These are phyloP conservation scores for Verticillium zaregamsianum DNA, from an alignment of 2,329 filamentous ascomycete species.

Conservation along the genomic window DNA sequence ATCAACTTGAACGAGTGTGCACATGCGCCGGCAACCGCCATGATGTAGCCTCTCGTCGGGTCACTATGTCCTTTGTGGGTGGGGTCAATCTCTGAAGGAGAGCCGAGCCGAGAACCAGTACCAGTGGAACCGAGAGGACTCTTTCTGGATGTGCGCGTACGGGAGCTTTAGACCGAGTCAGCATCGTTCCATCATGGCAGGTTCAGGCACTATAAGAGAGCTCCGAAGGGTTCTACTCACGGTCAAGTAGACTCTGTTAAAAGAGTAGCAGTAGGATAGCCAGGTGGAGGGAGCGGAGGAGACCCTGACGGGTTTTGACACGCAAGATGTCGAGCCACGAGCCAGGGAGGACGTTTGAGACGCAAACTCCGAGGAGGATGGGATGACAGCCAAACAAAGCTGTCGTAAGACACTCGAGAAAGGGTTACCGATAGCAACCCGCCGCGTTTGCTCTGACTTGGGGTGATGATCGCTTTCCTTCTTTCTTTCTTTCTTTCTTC, in stretches of 20 bases:
- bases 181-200: background rate
- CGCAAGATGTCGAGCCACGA: background rate
- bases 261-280: background rate
- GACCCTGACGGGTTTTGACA: background rate
- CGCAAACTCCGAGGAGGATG: background rate
- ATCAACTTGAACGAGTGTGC: slow-evolving; percentile 61
- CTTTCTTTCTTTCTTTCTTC: no score
- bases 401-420: no score
- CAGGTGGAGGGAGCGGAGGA: background rate
- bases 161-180: background rate
- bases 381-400: no score
- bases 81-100: background rate
- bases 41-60: slow-evolving; percentile 22
- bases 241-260: background rate
- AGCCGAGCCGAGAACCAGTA: background rate
- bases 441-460: no score
- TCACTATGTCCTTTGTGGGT: background rate
- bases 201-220: background rate
- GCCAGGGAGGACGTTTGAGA: background rate
- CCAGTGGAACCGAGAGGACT: background rate
- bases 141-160: background rate
- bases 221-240: background rate
- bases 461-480: no score
- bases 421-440: no score
- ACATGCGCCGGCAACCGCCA: slow-evolving; percentile 54